Conservation (phyloP, 345 rosid genomes). For the Eucalyptus urophylla region DNA sequence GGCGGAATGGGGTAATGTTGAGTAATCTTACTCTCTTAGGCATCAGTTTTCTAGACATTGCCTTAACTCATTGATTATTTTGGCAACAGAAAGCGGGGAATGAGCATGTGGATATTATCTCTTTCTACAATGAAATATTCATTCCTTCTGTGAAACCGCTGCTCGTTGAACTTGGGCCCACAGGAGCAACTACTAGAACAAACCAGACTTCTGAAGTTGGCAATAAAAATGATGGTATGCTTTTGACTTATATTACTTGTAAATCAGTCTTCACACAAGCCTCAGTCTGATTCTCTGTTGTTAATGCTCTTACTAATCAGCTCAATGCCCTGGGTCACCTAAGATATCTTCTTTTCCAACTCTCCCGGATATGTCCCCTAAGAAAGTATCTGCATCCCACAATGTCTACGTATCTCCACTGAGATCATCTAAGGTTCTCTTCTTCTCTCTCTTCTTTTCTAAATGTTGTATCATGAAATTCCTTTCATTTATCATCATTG, state of each 20-base stretch:
- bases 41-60: background rate
- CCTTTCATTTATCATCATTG: background rate
- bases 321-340: slow-evolving; percentile 84
- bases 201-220: slow-evolving; percentile 34
- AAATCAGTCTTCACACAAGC: background rate
- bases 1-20: slow-evolving; percentile 51
- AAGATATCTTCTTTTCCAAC: slow-evolving; percentile 69
- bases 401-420: slow-evolving; percentile 94
- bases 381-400: slow-evolving; percentile 79
- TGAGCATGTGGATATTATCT: slow-evolving; percentile 85
- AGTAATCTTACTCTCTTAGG: background rate
- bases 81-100: slow-evolving; percentile 63
- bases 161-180: slow-evolving; percentile 75
- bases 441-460: background rate
- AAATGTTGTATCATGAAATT: background rate
- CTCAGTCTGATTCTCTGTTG: background rate
- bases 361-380: slow-evolving; percentile 97
- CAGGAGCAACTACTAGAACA: slow-evolving; percentile 20
- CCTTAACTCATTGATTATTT: slow-evolving; percentile 7
- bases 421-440: slow-evolving; percentile 81
- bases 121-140: slow-evolving; percentile 86
- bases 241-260: background rate
- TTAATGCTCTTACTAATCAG: slow-evolving; percentile 17
- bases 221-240: slow-evolving; percentile 47
- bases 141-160: slow-evolving; percentile 77